Evolutionary conservation across 2,329 filamentous ascomycete genomes (phyloP).

Genomic region (Xylariaceae sp.): DNA sequence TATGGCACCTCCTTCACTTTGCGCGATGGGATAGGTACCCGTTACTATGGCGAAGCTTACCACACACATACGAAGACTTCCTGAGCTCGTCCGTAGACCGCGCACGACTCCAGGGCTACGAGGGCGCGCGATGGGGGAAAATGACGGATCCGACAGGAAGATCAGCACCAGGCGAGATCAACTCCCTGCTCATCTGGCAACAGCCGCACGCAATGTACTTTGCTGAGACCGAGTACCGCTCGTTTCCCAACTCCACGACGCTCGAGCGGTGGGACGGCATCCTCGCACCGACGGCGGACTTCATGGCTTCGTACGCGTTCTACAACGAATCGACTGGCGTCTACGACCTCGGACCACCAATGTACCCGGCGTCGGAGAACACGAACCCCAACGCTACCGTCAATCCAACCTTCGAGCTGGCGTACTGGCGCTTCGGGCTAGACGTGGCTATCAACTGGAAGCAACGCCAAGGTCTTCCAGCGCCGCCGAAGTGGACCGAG

Average conservation of each 20-base stretch:
- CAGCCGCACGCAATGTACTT: conserved; percentile 57
- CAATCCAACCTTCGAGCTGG: conserved; percentile 55
- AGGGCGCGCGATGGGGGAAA: conserved; percentile 44
- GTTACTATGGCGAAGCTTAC: conserved; percentile 41
- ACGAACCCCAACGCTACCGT: conserved; percentile 51
- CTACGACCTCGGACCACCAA: conserved; percentile 45
- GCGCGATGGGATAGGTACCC: conserved; percentile 44
- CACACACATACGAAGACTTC: conserved; percentile 43
- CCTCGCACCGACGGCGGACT: conserved; percentile 48
- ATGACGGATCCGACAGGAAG: conserved; percentile 53
- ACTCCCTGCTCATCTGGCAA: conserved; percentile 57
- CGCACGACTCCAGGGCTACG: conserved; percentile 38
- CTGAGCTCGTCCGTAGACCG: conserved; percentile 35
- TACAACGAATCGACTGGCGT: conserved; percentile 45
- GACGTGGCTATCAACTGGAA: conserved; percentile 50
- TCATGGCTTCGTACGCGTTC: conserved; percentile 54
- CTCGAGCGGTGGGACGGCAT: conserved; percentile 49
- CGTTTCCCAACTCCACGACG: conserved; percentile 38
- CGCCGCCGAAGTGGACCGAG: conserved; percentile 41
- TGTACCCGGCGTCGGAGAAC: conserved; percentile 49
- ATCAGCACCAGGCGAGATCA: conserved; percentile 55
- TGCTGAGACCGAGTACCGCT: conserved; percentile 50
- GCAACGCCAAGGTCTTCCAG: conserved; percentile 37
- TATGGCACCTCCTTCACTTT: conserved; percentile 50
- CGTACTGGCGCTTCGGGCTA: conserved; percentile 58